These are phyloP conservation scores for Xylaria venustula DNA, from an alignment of 495 filamentous ascomycete species.

Conservation along the genomic window DNA sequence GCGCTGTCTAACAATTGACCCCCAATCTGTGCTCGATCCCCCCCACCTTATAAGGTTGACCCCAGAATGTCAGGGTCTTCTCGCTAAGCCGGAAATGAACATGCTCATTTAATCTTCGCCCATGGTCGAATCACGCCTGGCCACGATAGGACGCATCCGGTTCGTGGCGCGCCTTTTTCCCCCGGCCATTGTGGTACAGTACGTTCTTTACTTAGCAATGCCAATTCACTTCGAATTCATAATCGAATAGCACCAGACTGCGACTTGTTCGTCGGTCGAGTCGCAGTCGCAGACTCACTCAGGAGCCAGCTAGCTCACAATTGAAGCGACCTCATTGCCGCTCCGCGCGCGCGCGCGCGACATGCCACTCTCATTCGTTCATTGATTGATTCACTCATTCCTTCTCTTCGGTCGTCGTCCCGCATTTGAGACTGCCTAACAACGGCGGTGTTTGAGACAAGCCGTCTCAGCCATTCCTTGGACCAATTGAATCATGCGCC, in stretches of 20 bases:
- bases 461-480: slow-evolving; percentile 11
- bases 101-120: slow-evolving; percentile 5
- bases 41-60: not conserved
- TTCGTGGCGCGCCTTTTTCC: not conserved
- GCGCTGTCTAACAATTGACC: not conserved
- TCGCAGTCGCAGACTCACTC: slow-evolving; percentile 11
- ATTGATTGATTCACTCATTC: too few relatives aligned
- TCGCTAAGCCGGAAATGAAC: not conserved
- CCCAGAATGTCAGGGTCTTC: not conserved
- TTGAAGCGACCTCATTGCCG: not conserved
- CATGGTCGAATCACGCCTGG: not conserved
- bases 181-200: too few relatives aligned
- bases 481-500: not conserved
- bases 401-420: too few relatives aligned
- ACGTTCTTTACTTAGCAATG: not conserved
- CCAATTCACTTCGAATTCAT: not conserved
- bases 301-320: not conserved
- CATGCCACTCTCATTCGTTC: slow-evolving; percentile 5
- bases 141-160: not conserved
- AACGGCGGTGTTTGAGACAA: not conserved
- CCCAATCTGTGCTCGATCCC: not conserved
- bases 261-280: slow-evolving; percentile 5
- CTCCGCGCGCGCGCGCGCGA: not conserved
- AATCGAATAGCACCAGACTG: not conserved
- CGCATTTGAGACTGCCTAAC: not conserved